Percentiles rank a stretch among this genome's conserved stretches.
phyloP scores from a whole-genome alignment of 2,329 filamentous ascomycete genomes.

The Penicillium glabrum region DNA sequence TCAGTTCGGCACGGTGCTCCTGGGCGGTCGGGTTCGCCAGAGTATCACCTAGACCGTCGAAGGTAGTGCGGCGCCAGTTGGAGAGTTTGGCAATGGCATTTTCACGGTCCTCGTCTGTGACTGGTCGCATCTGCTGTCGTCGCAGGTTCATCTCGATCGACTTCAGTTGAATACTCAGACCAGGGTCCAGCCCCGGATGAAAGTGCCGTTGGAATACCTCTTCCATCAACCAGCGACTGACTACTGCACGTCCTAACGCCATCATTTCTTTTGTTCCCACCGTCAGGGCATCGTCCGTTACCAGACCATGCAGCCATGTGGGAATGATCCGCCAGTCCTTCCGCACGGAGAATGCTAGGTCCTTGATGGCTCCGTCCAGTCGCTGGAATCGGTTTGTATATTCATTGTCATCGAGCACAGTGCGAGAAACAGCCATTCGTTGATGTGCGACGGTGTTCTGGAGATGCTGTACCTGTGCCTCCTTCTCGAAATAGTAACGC shows the following conservation, averaged over 20 bases:
- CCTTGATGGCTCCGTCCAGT: slow-evolving; percentile 89
- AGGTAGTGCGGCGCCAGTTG: slow-evolving; percentile 88
- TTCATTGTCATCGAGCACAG: slow-evolving; percentile 91
- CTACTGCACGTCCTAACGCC: slow-evolving; percentile 82
- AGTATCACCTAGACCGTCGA: slow-evolving; percentile 79
- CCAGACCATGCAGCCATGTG: slow-evolving; percentile 72
- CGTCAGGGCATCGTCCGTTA: slow-evolving; percentile 80
- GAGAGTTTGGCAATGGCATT: slow-evolving; percentile 84
- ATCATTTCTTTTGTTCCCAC: slow-evolving; percentile 98
- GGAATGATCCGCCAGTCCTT: slow-evolving; percentile 89
- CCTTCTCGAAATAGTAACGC: slow-evolving; percentile 92
- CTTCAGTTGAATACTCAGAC: slow-evolving; percentile 77
- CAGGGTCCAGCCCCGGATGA: slow-evolving; percentile 79
- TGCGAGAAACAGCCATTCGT: slow-evolving; percentile 89
- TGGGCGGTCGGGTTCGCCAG: slow-evolving; percentile 66
- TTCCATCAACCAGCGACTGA: slow-evolving; percentile 86
- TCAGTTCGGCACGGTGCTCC: slow-evolving; percentile 68
- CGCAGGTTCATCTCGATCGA: slow-evolving; percentile 85
- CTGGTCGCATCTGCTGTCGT: slow-evolving; percentile 67
- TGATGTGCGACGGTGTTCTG: slow-evolving; percentile 98
- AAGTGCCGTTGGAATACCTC: slow-evolving; percentile 91
- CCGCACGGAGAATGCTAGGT: slow-evolving; percentile 91
- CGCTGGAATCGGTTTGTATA: slow-evolving; percentile 87
- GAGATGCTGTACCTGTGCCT: slow-evolving; percentile 83
- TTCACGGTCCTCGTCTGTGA: slow-evolving; percentile 81